Conservation (phyloP, 169 alveolate species). For the Cryptosporidium ubiquitum region DNA sequence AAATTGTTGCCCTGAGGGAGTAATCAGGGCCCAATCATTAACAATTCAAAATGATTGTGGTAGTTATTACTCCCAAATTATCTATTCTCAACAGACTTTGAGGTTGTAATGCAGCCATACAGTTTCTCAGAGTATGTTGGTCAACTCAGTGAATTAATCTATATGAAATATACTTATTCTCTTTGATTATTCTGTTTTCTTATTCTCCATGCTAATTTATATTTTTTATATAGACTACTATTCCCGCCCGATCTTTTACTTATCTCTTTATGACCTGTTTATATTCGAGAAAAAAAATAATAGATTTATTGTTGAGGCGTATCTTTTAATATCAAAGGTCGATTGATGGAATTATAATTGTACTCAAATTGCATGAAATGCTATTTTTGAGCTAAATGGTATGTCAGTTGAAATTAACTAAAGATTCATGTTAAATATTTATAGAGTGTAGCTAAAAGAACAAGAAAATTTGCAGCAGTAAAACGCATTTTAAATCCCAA, state of each 20-base stretch:
- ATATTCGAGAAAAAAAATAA: background rate
- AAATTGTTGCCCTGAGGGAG: background rate
- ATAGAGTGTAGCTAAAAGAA: conserved; percentile 80
- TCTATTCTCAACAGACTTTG: background rate
- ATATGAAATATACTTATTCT: no score
- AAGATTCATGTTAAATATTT: background rate
- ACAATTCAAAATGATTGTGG: background rate
- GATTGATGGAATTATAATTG: background rate
- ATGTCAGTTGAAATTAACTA: background rate
- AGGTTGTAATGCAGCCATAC: background rate
- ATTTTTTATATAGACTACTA: background rate
- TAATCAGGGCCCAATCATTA: conserved; percentile 25
- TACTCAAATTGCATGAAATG: background rate
- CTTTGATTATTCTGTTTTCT: background rate
- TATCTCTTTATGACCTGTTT: background rate
- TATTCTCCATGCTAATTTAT: background rate
- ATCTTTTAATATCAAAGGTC: no score
- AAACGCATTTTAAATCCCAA: conserved; percentile 81
- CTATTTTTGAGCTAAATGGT: conserved; percentile 4
- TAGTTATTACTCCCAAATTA: conserved; percentile 10
- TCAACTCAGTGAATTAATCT: background rate
- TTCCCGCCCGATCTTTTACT: background rate
- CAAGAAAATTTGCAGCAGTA: conserved; percentile 78
- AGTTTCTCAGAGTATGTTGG: background rate
- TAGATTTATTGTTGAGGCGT: background rate